A percentile compares a stretch with the other conserved stretches of the same genome.
Conservation (phyloP, 2,329 filamentous ascomycete species). For the Xylogone sp. region DNA sequence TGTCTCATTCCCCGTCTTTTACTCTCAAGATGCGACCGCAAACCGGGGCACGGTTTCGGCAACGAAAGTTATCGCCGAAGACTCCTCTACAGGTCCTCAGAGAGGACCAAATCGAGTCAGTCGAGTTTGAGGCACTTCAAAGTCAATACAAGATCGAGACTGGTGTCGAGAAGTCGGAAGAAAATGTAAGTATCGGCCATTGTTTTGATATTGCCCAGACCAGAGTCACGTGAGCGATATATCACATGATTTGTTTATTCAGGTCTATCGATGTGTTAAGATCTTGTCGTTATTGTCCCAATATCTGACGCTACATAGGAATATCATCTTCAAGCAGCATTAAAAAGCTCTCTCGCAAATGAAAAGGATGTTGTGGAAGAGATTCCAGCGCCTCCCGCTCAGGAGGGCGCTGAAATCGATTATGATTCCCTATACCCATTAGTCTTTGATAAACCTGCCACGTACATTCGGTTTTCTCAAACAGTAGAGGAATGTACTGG, state of each 20-base stretch:
- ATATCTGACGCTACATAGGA: constrained; percentile 22
- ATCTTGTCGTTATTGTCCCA: not conserved
- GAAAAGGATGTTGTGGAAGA: constrained; percentile 26
- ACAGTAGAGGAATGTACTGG: constrained; percentile 95
- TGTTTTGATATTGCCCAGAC: constrained; percentile 14
- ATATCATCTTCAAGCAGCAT: constrained; percentile 31
- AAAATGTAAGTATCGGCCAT: constrained; percentile 71
- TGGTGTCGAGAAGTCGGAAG: constrained; percentile 94
- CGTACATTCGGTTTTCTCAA: constrained; percentile 96
- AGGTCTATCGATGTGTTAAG: no score
- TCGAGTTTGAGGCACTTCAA: constrained; percentile 71
- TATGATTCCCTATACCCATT: constrained; percentile 88
- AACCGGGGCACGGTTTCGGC: not conserved
- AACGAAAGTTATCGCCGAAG: constrained; percentile 13
- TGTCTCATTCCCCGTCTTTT: not conserved
- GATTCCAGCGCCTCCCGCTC: constrained; percentile 62
- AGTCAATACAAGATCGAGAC: constrained; percentile 84
- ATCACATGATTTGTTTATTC: constrained; percentile 4
- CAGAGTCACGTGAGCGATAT: constrained; percentile 15
- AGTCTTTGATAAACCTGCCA: constrained; percentile 76
- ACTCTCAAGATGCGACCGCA: not conserved
- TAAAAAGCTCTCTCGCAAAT: constrained; percentile 15
- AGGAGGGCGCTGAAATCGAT: constrained; percentile 61
- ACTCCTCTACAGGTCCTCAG: constrained; percentile 54
- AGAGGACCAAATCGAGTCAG: constrained; percentile 85